Evolutionary conservation across 177 flowering plant species (phyloP), one percentile per base, ranked within the genome.

Genomic region (Vitis hybrid): DNA sequence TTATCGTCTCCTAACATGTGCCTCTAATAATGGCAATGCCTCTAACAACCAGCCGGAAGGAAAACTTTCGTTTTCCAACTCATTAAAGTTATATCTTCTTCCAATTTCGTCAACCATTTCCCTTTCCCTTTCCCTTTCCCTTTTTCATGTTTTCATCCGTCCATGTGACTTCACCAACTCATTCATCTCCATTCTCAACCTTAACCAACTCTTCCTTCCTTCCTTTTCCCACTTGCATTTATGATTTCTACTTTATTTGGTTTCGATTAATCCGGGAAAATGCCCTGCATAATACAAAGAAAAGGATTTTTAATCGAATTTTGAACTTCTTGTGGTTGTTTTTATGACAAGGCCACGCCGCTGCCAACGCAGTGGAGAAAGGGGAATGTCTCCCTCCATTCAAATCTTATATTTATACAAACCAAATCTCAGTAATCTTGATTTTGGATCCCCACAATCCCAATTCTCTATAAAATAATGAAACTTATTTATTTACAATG

Each of bases 1-100:
- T 74, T 74, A 75, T 45, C 45, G 39, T 73, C 60, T 79, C 69
- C 66, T 10, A 67, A 70, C 83, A 79, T 80, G 81, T 77, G 77
- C 76, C 56, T 39, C 71, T 71, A 74, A 72, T 80, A 71, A 72
- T 77, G 69, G 51, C 70, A 64, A 63, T 78, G 67, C 75, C 85
- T 66, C 75, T 39, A 77, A 82, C 81, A 66, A 80, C 80, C 76
- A 65, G 45, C 71, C 51, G 31, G 19, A 70, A 65, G 65, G 53
- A 64, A 65, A 60, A 9, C 61, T 76, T 70, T 69, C 78, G 19
- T 65, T 69, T 68, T 70, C 67, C 13, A 62, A 16, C 55, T 62
- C 26, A 48, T 60, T 15, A 3, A 19, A 16, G 45, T 39, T 4
- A 7, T 39, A 39, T 39, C 45, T 39, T 39, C 45, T 39, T 39